These are phyloP conservation scores for Globisporangium acanthophoron DNA, from an alignment of 352 stramenopile species.

Conservation along the genomic window DNA sequence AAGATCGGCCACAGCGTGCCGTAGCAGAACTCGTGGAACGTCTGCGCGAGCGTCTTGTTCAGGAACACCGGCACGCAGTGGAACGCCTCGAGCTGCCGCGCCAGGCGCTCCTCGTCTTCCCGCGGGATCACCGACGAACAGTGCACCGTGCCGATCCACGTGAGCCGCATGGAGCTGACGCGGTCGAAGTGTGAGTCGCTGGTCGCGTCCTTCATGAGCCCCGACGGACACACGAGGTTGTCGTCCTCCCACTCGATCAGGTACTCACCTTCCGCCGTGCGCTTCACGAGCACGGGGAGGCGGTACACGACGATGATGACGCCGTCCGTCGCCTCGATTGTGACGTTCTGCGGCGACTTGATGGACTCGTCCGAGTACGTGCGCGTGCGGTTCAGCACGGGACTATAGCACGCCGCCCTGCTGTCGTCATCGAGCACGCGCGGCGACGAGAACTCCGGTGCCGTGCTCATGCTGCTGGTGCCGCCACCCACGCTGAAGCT, in stretches of 20 bases:
- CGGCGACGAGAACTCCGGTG: constrained; percentile 6
- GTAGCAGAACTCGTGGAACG: constrained; percentile 96
- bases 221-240: constrained; percentile 82
- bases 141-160: constrained; percentile 80
- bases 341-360: constrained; percentile 71
- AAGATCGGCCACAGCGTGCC: constrained; percentile 97
- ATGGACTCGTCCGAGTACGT: constrained; percentile 56
- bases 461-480: not conserved
- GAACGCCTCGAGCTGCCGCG: constrained; percentile 83
- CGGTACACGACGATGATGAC: constrained; percentile 97
- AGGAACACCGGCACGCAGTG: constrained; percentile 98
- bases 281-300: constrained; percentile 91
- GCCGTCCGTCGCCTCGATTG: constrained; percentile 92
- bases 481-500: constrained; percentile 11
- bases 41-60: constrained; percentile 73
- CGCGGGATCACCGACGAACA: constrained; percentile 70
- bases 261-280: constrained; percentile 60
- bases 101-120: constrained; percentile 76
- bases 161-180: constrained; percentile 77
- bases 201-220: constrained; percentile 66
- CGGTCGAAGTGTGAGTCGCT: constrained; percentile 57
- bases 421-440: constrained; percentile 9
- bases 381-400: constrained; percentile 31
- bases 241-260: constrained; percentile 86
- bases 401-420: constrained; percentile 24